A percentile compares a stretch with the other conserved stretches of the same genome.
Evolutionary conservation across 225 moss, liverwort and hornwort species (phyloP).

Genomic region (Thuidium tamariscinum): DNA sequence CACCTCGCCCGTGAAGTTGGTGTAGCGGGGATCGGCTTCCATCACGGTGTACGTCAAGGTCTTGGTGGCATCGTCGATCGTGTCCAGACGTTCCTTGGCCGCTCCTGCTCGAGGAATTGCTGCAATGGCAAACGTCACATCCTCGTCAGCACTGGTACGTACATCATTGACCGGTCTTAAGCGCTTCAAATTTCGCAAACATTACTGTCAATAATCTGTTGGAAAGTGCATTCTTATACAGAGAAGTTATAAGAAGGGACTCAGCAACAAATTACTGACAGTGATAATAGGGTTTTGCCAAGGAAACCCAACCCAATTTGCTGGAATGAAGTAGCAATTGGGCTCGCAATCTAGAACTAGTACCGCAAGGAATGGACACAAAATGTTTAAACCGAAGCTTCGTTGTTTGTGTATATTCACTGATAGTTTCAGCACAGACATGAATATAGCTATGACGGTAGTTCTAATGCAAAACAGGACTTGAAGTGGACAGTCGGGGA

Average conservation of each 20-base stretch:
- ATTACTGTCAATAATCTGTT: not conserved
- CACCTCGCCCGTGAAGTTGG: conserved; percentile 10
- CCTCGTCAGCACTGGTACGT: not conserved
- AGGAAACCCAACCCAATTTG: not conserved
- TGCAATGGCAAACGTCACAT: not conserved
- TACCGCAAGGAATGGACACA: not conserved
- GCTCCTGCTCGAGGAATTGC: conserved; percentile 18
- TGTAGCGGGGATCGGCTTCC: conserved; percentile 26
- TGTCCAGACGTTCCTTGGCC: conserved; percentile 25
- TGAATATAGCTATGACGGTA: not conserved
- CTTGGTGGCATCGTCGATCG: conserved; percentile 11
- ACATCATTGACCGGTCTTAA: not conserved
- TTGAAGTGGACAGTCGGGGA: not conserved
- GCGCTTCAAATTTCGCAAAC: not conserved
- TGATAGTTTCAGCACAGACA: not conserved
- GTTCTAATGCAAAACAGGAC: not conserved
- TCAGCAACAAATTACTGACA: not conserved
- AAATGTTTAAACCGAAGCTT: not conserved
- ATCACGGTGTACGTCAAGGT: conserved; percentile 15
- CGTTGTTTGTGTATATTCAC: not conserved
- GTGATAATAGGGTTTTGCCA: not conserved
- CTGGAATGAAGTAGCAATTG: not conserved
- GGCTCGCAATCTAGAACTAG: not conserved
- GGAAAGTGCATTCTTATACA: not conserved
- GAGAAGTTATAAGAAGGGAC: not conserved